These are phyloP conservation scores for Basidiobolus meristosporus DNA, from an alignment of 371 early-diverging fungal genomes.

Conservation along the genomic window DNA sequence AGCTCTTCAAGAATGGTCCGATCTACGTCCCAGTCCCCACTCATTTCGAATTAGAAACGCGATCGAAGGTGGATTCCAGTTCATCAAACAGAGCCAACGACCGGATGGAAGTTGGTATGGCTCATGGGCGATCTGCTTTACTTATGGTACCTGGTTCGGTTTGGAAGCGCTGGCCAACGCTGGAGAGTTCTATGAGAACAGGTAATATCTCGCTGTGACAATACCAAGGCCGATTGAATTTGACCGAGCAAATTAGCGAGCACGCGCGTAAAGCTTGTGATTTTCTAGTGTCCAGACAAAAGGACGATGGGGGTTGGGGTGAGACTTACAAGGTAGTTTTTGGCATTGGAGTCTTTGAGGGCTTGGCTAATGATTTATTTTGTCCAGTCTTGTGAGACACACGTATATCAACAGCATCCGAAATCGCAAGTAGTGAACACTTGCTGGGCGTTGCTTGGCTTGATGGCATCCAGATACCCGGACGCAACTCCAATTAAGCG, in stretches of 20 bases:
- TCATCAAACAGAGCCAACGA: slow-evolving; percentile 51
- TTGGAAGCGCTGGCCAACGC: slow-evolving; percentile 69
- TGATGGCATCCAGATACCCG: slow-evolving; percentile 80
- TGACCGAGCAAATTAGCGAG: slow-evolving; percentile 7
- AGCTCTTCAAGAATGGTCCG: slow-evolving; percentile 2
- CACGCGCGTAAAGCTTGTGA: slow-evolving; percentile 56
- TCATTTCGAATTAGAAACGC: slow-evolving; percentile 5
- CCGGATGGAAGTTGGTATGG: slow-evolving; percentile 90
- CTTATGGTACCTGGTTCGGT: slow-evolving; percentile 89
- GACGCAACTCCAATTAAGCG: slow-evolving; percentile 49
- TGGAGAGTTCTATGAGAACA: slow-evolving; percentile 63
- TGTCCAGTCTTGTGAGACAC: slow-evolving; percentile 43
- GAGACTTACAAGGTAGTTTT: slow-evolving; percentile 58
- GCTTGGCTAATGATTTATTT: too few species aligned
- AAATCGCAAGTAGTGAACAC: slow-evolving; percentile 84
- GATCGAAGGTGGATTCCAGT: slow-evolving; percentile 44
- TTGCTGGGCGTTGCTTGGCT: slow-evolving; percentile 65
- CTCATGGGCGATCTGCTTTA: slow-evolving; percentile 92
- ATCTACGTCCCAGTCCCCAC: not conserved
- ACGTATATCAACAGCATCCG: slow-evolving; percentile 36
- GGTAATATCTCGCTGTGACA: slow-evolving; percentile 13
- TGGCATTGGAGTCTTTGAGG: not conserved
- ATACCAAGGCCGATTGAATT: not conserved
- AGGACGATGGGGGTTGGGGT: slow-evolving; percentile 92
- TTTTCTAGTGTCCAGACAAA: slow-evolving; percentile 74